phyloP scores from a whole-genome alignment of 1,284 basidiomycete genomes.

The Agaricales sp. region DNA sequence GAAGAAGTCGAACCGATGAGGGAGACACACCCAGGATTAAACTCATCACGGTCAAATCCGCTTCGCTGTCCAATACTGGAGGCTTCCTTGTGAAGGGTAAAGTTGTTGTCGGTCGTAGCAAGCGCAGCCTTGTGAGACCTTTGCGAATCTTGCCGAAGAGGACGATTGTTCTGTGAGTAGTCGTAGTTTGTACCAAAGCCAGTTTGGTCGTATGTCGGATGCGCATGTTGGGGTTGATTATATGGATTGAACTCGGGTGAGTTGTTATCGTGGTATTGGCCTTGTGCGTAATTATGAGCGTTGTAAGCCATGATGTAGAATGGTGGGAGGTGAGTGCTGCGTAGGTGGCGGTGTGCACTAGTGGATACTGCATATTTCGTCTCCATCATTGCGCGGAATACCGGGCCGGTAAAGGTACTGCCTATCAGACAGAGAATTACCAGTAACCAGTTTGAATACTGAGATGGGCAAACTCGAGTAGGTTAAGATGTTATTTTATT shows the following conservation, averaged over 20 bases:
- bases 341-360: not conserved
- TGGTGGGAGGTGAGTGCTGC: not conserved
- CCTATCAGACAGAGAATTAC: too few species aligned
- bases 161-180: not conserved
- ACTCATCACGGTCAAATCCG: slow-evolving; percentile 30
- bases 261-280: not conserved
- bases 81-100: not conserved
- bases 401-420: too few species aligned
- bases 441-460: too few species aligned
- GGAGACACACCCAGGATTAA: slow-evolving; percentile 23
- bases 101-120: not conserved
- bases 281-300: not conserved
- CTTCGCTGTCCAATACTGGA: slow-evolving; percentile 8
- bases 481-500: too few species aligned
- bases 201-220: slow-evolving; percentile 1
- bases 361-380: too few species aligned
- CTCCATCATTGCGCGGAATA: too few species aligned
- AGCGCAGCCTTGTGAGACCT: not conserved
- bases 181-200: not conserved
- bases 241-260: not conserved
- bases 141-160: not conserved
- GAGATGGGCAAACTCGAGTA: too few species aligned
- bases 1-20: not conserved
- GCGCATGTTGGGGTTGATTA: not conserved
- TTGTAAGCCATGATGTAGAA: not conserved